Base-by-base conservation (phyloP, 2,329 filamentous ascomycete genomes). In the Periconia sp. region DNA sequence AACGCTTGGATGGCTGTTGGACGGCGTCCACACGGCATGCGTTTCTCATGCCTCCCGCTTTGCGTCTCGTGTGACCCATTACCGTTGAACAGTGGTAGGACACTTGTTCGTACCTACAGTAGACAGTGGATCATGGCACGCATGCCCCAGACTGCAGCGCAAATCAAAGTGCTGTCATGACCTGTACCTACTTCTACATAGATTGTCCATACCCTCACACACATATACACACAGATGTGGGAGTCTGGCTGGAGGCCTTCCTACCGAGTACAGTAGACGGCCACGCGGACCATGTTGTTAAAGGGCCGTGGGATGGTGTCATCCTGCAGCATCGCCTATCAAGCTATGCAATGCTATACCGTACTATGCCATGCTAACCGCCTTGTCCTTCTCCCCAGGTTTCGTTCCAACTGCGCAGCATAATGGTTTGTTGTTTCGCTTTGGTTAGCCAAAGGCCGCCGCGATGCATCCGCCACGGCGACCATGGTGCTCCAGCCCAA, bases 261-360 rank as follows among this genome's bases (percentile, higher is more conserved):
- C n/a, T n/a, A n/a, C n/a, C n/a, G n/a, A n/a, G n/a, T n/a, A n/a
- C n/a, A 37, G 58, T 56, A 35, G 52, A 45, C 45, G 50, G 45
- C 20, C 47, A 52, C 57, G 61, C 52, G 58, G 56, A 53, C 59
- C 60, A 58, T 56, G 56, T 55, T 50, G 54, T 43, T 15, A 23
- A 41, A n/a, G 15, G 15, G 47, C 23, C 14, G 42, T 56, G 54
- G 6, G 35, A 47, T 50, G 49, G 54, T 56, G 52, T 48, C 47
- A 50, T 54, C 47, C 52, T 47, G 52, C 52, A 50, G 52, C 31
- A 20, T 45, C 10, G 44, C 20, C 41, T 23, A 30, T 35, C 41
- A 45, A 37, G 17, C n/a, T n/a, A 41, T 41, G 15, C 17, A 9
- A 27, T 27, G 23, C 23, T 27, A 27, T 27, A 3, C 23, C 23